These are phyloP conservation scores for Saccharum hybrid DNA, from an alignment of 202 grass and related monocot species.

Conservation along the genomic window DNA sequence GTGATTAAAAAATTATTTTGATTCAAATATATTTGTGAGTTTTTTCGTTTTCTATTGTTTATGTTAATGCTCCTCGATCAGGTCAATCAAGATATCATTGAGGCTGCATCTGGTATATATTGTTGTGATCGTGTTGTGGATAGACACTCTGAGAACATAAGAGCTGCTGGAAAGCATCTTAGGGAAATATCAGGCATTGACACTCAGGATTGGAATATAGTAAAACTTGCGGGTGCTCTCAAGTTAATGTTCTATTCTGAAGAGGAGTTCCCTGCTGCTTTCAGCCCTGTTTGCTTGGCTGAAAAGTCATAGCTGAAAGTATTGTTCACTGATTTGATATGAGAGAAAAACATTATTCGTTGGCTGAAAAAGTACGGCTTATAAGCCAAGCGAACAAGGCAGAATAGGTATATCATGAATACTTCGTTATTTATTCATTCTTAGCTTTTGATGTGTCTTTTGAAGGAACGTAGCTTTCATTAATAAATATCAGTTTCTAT, in stretches of 20 bases:
- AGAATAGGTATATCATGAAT: no score
- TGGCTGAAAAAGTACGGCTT: no score
- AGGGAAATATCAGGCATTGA: not conserved
- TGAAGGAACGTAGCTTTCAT: no score
- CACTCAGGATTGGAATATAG: not conserved
- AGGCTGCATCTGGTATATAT: not conserved
- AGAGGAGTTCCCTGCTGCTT: not conserved
- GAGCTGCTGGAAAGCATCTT: not conserved
- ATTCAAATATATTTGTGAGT: not conserved
- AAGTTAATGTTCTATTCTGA: not conserved
- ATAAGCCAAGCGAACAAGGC: no score
- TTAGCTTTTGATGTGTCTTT: no score
- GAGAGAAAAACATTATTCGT: no score
- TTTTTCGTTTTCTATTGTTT: not conserved
- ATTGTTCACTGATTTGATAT: no score
- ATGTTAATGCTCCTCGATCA: not conserved
- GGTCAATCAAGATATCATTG: no score
- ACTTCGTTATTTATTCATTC: no score
- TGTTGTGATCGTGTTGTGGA: not conserved
- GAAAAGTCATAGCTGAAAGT: no score
- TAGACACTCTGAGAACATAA: not conserved
- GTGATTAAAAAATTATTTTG: not conserved
- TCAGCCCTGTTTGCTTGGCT: no score
- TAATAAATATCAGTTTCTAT: no score
- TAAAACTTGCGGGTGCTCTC: not conserved